phyloP scores from a whole-genome alignment of 1,139 yeast genomes.

The Hansenula lynferdii region DNA sequence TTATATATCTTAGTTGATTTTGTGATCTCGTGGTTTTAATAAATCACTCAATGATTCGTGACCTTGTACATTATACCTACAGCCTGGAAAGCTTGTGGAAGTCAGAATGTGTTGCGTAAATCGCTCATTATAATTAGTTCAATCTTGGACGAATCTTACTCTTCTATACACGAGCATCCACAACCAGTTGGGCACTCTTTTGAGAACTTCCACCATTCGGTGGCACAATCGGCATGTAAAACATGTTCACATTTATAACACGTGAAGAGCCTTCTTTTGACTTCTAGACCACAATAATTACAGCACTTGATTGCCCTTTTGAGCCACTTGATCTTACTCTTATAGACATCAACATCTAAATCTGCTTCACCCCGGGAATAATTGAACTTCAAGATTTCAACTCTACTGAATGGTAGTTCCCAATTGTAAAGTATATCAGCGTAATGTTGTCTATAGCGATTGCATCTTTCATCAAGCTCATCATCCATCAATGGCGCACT shows the following conservation, averaged over 20 bases:
- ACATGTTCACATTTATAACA: constrained; percentile 79
- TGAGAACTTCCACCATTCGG: constrained; percentile 68
- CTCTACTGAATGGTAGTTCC: constrained; percentile 76
- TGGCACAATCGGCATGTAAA: constrained; percentile 74
- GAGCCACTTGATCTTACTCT: constrained; percentile 18
- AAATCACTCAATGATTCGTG: too few relatives aligned
- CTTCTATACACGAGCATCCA: constrained; percentile 66
- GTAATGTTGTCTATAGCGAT: constrained; percentile 61
- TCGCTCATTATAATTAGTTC: too few relatives aligned
- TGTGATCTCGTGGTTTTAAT: too few relatives aligned
- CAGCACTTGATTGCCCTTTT: constrained; percentile 37
- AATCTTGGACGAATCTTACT: too few relatives aligned
- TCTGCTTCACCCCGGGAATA: constrained; percentile 31
- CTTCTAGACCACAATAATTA: constrained; percentile 58
- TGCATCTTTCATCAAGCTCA: constrained; percentile 32
- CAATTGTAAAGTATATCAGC: constrained; percentile 77
- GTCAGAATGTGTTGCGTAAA: too few relatives aligned
- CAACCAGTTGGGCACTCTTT: constrained; percentile 86
- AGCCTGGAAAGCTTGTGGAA: too few relatives aligned
- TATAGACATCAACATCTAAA: constrained; percentile 16
- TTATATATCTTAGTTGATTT: too few relatives aligned
- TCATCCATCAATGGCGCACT: constrained; percentile 45
- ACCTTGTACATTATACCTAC: too few relatives aligned
- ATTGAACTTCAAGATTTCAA: constrained; percentile 75
- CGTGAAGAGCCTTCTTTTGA: constrained; percentile 56